These are phyloP conservation scores for Clohesyomyces aquaticus DNA, from an alignment of 495 filamentous ascomycete genomes.

Conservation along the genomic window DNA sequence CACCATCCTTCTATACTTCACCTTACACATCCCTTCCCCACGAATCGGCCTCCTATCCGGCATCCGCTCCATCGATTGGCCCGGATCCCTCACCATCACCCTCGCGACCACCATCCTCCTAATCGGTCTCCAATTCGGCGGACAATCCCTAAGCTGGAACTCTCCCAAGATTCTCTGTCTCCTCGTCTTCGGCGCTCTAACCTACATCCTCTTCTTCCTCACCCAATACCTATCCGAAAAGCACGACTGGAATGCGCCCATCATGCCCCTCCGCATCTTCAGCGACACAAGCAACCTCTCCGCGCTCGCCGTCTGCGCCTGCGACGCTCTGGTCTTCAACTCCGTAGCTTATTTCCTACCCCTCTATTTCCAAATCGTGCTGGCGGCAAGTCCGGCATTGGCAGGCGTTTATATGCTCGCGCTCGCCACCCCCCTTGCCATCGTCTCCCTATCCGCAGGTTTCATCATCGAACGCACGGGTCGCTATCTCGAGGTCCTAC, in stretches of 20 bases:
- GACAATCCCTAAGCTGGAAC: conserved; percentile 12
- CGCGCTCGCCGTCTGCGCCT: conserved; percentile 32
- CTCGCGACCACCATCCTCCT: conserved; percentile 34
- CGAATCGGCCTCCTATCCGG: conserved; percentile 28
- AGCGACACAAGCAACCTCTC: conserved; percentile 18
- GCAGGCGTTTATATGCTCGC: conserved; percentile 38
- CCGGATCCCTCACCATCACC: conserved; percentile 32
- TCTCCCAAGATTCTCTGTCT: conserved; percentile 23
- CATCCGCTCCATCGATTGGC: conserved; percentile 34
- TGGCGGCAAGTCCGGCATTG: conserved; percentile 25
- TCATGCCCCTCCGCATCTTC: conserved; percentile 42
- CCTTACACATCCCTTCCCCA: conserved; percentile 24
- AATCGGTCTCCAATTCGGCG: conserved; percentile 36
- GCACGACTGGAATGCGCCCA: conserved; percentile 7
- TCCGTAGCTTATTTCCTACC: conserved; percentile 42
- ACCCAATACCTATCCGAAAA: conserved; percentile 26
- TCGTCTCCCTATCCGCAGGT: conserved; percentile 29
- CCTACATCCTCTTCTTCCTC: conserved; percentile 18
- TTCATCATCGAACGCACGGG: conserved; percentile 34
- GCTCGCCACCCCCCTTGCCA: conserved; percentile 31
- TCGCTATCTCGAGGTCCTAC: conserved; percentile 30
- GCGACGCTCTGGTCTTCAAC: conserved; percentile 43
- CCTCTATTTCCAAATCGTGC: conserved; percentile 41
- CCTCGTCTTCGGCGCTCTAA: conserved; percentile 28
- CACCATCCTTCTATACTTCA: conserved; percentile 31